Evolutionary conservation across 176 grass and related monocot genomes (phyloP).

Genomic region (Hyparrhenia diplandra): DNA sequence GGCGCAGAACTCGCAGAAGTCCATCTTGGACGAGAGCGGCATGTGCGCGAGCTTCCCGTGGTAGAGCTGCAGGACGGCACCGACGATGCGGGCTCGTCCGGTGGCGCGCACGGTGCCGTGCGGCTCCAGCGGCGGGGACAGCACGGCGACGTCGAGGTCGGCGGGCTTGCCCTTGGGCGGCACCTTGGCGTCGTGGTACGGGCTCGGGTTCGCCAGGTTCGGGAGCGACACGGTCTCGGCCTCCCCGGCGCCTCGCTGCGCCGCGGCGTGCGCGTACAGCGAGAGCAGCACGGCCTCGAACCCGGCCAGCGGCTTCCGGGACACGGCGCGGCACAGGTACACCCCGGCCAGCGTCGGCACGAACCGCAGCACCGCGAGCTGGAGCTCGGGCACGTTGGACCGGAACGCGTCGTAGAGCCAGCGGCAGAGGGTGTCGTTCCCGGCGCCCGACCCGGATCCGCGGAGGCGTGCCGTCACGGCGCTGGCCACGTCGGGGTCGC

Average conservation of each 20-base stretch:
- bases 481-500: constrained; percentile 32
- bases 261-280: constrained; percentile 61
- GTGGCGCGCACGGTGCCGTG: constrained; percentile 63
- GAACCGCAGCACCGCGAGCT: constrained; percentile 67
- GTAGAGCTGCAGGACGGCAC: constrained; percentile 75
- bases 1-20: constrained; percentile 74
- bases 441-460: constrained; percentile 33
- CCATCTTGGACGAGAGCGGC: constrained; percentile 65
- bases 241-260: constrained; percentile 38
- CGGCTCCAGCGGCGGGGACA: constrained; percentile 63
- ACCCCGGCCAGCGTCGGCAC: constrained; percentile 57
- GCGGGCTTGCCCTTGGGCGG: constrained; percentile 28
- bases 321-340: constrained; percentile 59
- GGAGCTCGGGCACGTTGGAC: constrained; percentile 47
- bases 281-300: constrained; percentile 86
- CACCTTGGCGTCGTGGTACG: constrained; percentile 56
- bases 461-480: constrained; percentile 41
- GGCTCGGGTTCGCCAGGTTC: constrained; percentile 50
- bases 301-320: constrained; percentile 52
- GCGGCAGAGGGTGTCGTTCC: constrained; percentile 59
- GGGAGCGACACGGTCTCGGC: constrained; percentile 48
- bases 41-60: constrained; percentile 58
- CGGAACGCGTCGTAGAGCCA: constrained; percentile 92
- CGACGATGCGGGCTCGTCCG: constrained; percentile 56
- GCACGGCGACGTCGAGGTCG: constrained; percentile 33